Conservation (phyloP, 495 filamentous ascomycete species). For the Penicillium pancosmium region DNA sequence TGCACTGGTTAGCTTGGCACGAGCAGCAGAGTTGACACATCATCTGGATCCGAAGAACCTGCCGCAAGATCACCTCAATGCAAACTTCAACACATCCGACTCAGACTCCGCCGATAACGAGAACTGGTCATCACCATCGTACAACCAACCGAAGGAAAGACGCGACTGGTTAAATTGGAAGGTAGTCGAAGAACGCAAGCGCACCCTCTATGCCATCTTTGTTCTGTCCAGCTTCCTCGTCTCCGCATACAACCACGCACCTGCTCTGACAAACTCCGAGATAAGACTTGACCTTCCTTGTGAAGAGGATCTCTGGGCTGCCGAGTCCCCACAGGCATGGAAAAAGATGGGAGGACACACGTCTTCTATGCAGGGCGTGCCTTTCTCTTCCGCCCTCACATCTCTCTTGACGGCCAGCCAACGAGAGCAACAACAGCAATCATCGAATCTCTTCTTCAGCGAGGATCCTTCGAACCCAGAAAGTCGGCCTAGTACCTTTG, state of each 20-base stretch:
- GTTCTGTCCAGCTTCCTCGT: slow-evolving; percentile 88
- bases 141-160: slow-evolving; percentile 66
- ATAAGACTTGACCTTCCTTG: slow-evolving; percentile 89
- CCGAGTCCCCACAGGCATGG: slow-evolving; percentile 79
- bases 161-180: slow-evolving; percentile 91
- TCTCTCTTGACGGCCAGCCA: slow-evolving; percentile 80
- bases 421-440: slow-evolving; percentile 60
- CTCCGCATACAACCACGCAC: slow-evolving; percentile 89
- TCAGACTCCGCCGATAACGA: slow-evolving; percentile 23
- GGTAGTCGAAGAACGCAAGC: slow-evolving; percentile 84
- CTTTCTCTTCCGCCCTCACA: slow-evolving; percentile 76
- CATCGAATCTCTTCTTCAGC: slow-evolving; percentile 49
- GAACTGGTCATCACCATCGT: slow-evolving; percentile 33
- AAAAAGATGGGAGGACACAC: slow-evolving; percentile 70
- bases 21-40: slow-evolving; percentile 74
- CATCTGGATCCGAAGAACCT: slow-evolving; percentile 45
- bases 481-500: slow-evolving; percentile 88
- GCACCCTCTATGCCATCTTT: slow-evolving; percentile 91
- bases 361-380: slow-evolving; percentile 63
- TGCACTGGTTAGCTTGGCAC: slow-evolving; percentile 86
- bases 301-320: slow-evolving; percentile 89
- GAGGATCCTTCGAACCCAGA: slow-evolving; percentile 60
- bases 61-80: slow-evolving; percentile 40
- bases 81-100: slow-evolving; percentile 19
- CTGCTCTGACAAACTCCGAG: slow-evolving; percentile 91